A percentile compares a stretch with the other conserved stretches of the same genome.
Evolutionary conservation across 2,329 filamentous ascomycete species (phyloP).

Genomic region (Arthrobotrys iridis): DNA sequence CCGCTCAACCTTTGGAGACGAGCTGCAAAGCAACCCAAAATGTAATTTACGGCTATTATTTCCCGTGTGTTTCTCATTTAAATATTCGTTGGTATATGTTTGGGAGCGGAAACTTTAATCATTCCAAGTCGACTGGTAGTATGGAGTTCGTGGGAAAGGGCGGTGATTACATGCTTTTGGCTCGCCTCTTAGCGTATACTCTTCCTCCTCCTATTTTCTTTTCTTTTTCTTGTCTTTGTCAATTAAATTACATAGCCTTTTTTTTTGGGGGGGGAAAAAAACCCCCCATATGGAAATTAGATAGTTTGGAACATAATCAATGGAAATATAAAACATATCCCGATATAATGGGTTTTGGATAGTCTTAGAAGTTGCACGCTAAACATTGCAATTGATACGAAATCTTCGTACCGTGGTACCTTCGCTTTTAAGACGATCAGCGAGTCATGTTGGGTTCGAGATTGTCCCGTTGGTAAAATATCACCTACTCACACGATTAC

Average conservation of each 20-base stretch:
- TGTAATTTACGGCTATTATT: not conserved
- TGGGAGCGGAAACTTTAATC: too few relatives aligned
- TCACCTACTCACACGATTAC: not conserved
- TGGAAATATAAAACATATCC: conserved; percentile 9
- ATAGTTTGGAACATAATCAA: conserved; percentile 1
- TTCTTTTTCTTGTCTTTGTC: conserved; percentile 1
- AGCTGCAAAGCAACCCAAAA: not conserved
- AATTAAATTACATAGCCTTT: conserved; percentile 5
- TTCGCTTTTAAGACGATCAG: not conserved
- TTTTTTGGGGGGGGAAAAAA: too few relatives aligned
- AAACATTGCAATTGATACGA: not conserved
- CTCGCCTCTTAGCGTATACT: conserved; percentile 27
- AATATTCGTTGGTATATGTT: not conserved
- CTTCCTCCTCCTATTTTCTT: not conserved
- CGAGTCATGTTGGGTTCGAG: not conserved
- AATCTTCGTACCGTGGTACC: not conserved
- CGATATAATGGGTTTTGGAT: not conserved
- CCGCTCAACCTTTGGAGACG: not conserved
- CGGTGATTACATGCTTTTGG: not conserved
- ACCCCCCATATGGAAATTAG: conserved; percentile 4
- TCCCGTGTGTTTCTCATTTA: not conserved
- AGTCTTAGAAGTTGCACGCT: not conserved
- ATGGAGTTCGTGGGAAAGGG: conserved; percentile 4
- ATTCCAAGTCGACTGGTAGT: not conserved
- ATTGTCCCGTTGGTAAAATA: not conserved